Conservation (phyloP, 108 stramenopile species). For the Tribonema minus region DNA sequence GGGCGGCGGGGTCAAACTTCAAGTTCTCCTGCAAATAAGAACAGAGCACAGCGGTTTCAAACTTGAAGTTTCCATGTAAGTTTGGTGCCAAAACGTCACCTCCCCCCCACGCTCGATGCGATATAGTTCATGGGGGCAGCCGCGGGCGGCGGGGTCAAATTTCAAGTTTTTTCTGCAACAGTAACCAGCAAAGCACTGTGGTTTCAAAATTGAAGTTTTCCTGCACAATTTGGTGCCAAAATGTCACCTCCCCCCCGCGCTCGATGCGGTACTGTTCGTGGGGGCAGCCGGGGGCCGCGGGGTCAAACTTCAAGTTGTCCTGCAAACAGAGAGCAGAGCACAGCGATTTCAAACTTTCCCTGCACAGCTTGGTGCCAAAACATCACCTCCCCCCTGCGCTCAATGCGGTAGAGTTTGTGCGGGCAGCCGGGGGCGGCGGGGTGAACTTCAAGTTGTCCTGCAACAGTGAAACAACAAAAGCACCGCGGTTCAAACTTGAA, state of each 20-base stretch:
- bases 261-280: conserved; percentile 66
- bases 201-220: neutral
- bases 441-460: neutral
- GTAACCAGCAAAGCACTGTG: neutral
- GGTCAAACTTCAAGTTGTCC: neutral
- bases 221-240: conserved; percentile 64
- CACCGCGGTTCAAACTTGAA: too few relatives aligned
- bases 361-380: conserved; percentile 65
- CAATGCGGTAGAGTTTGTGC: conserved; percentile 63
- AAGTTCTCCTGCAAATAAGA: neutral
- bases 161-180: neutral
- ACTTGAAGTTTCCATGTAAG: neutral
- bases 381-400: conserved; percentile 93
- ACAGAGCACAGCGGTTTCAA: neutral
- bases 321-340: too few relatives aligned
- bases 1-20: neutral
- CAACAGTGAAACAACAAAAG: too few relatives aligned
- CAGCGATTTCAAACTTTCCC: neutral
- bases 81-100: conserved; percentile 72
- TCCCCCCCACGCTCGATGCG: conserved; percentile 91
- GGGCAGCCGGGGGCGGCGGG: conserved; percentile 1
- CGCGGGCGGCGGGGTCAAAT: neutral
- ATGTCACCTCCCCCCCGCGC: conserved; percentile 93
- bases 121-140: conserved; percentile 35
- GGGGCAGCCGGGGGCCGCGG: conserved; percentile 1